A percentile compares a stretch with the other conserved stretches of the same genome.
These are phyloP conservation scores for Chalciporus pseudorubinellus DNA, from an alignment of 768 basidiomycete species.

Conservation along the genomic window DNA sequence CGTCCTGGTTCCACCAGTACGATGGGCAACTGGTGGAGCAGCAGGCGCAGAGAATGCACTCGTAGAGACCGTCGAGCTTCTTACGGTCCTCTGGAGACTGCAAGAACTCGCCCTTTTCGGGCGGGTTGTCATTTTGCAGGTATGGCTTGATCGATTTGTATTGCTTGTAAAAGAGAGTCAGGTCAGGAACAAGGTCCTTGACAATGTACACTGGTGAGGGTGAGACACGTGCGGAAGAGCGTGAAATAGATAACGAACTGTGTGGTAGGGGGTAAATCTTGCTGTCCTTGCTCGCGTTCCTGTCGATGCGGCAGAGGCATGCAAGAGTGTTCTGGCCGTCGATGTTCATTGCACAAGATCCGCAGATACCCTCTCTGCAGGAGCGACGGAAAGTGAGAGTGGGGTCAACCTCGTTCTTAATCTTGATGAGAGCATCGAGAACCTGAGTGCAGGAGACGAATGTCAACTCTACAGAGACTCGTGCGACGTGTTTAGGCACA, in stretches of 20 bases:
- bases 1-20: slow-evolving; percentile 99
- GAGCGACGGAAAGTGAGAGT: slow-evolving; percentile 95
- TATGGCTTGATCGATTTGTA: slow-evolving; percentile 99
- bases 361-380: slow-evolving; percentile 95
- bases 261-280: slow-evolving; percentile 98
- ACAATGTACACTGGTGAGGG: slow-evolving; percentile 84
- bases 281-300: slow-evolving; percentile 61
- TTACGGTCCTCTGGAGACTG: slow-evolving; percentile 89
- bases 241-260: slow-evolving; percentile 54
- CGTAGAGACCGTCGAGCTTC: slow-evolving; percentile 97
- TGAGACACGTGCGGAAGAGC: neutral
- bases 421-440: slow-evolving; percentile 94
- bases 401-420: slow-evolving; percentile 98
- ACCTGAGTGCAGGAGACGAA: slow-evolving; percentile 39
- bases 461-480: slow-evolving; percentile 4
- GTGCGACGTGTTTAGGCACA: slow-evolving; percentile 27
- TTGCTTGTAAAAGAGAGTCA: slow-evolving; percentile 95
- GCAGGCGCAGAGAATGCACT: slow-evolving; percentile 95
- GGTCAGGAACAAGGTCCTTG: slow-evolving; percentile 95
- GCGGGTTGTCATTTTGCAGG: slow-evolving; percentile 90
- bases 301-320: slow-evolving; percentile 93
- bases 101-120: slow-evolving; percentile 79
- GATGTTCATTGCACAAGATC: slow-evolving; percentile 99
- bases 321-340: slow-evolving; percentile 98
- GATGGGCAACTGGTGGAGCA: slow-evolving; percentile 97